phyloP scores from a whole-genome alignment of 768 basidiomycete genomes.

The Boletellus emodensis region DNA sequence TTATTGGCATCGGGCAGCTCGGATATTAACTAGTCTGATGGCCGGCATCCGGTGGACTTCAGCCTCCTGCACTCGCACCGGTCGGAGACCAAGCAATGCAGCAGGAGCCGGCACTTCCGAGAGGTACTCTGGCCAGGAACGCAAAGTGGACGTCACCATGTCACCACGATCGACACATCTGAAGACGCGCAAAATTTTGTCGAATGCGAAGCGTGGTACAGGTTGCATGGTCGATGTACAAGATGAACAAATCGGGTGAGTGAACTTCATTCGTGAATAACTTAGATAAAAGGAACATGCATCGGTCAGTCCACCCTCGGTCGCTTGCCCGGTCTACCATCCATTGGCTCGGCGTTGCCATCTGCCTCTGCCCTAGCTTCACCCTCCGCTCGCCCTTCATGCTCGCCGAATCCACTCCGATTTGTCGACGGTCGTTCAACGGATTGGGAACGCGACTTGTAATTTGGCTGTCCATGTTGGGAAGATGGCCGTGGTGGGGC shows the following conservation, averaged over 20 bases:
- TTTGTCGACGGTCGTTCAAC: conserved; percentile 18
- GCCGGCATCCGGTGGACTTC: too few species aligned
- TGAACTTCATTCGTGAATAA: conserved; percentile 14
- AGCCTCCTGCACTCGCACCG: too few species aligned
- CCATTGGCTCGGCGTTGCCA: conserved; percentile 13
- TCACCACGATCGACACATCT: too few species aligned
- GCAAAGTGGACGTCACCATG: too few species aligned
- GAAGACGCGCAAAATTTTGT: too few species aligned
- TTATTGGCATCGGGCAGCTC: too few species aligned
- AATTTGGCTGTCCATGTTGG: conserved; percentile 8
- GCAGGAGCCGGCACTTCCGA: too few species aligned
- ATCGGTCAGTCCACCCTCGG: conserved; percentile 27
- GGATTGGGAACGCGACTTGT: conserved; percentile 27
- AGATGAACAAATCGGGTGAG: conserved; percentile 10
- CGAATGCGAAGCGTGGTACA: conserved; percentile 2
- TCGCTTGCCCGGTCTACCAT: conserved; percentile 30
- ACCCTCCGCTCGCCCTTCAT: conserved; percentile 20
- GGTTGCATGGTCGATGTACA: conserved; percentile 5
- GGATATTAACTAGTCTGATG: too few species aligned
- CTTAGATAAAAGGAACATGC: conserved; percentile 6
- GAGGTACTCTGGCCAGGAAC: too few species aligned
- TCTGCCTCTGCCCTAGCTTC: conserved; percentile 18
- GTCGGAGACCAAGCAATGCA: too few species aligned
- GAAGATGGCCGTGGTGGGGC: conserved; percentile 17
- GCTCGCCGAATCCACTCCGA: conserved; percentile 12